Evolutionary conservation across 2,329 filamentous ascomycete species (phyloP).

Genomic region (Aspergillus sclerotialis): DNA sequence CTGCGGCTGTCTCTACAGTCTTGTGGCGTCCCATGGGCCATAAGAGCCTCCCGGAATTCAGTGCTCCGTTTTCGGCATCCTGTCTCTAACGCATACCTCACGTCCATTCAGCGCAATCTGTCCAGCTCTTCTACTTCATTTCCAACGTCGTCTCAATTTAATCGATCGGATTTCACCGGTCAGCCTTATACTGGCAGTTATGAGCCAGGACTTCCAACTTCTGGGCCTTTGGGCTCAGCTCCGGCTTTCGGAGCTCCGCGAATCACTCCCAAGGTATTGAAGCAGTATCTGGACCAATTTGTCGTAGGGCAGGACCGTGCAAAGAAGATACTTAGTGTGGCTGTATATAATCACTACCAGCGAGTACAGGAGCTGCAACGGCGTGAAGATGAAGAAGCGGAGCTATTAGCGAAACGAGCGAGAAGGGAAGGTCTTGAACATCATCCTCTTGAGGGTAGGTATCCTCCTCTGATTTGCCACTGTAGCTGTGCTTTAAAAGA

Average conservation of each 20-base stretch:
- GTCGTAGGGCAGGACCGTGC: constrained; percentile 93
- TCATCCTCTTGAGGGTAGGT: constrained; percentile 71
- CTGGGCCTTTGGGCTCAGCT: constrained; percentile 56
- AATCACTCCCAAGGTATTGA: constrained; percentile 61
- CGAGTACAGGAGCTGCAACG: constrained; percentile 69
- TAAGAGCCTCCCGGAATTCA: constrained; percentile 12
- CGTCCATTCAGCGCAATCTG: constrained; percentile 12
- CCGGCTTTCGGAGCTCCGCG: constrained; percentile 51
- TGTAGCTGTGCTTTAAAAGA: not conserved
- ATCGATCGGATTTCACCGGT: constrained; percentile 56
- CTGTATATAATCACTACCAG: constrained; percentile 96
- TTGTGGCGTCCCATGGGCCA: constrained; percentile 14
- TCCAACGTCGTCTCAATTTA: constrained; percentile 45
- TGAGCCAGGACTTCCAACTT: constrained; percentile 55
- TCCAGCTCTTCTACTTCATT: constrained; percentile 26
- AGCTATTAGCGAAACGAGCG: constrained; percentile 63
- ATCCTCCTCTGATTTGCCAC: not conserved
- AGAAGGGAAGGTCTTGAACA: constrained; percentile 60
- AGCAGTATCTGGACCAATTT: constrained; percentile 88
- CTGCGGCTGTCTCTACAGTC: constrained; percentile 23
- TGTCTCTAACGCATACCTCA: constrained; percentile 5
- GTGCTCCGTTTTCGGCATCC: constrained; percentile 17
- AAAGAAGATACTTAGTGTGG: constrained; percentile 83
- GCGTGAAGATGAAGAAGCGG: constrained; percentile 72
- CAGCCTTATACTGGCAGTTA: constrained; percentile 58